phyloP scores from a whole-genome alignment of 2,329 filamentous ascomycete species.

The Colletotrichum orchidophilum region DNA sequence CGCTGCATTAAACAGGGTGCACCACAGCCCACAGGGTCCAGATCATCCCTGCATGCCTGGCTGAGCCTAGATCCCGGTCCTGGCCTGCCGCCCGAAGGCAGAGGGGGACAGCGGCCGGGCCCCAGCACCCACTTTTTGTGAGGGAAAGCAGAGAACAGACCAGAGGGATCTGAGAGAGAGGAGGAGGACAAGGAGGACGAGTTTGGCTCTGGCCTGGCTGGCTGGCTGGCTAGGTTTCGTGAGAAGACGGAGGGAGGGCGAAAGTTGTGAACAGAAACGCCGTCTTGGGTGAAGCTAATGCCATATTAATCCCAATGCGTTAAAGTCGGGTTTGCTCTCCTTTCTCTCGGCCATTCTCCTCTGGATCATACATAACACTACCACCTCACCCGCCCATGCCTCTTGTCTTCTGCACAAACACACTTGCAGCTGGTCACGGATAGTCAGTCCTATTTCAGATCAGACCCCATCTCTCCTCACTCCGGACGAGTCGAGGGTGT shows the following conservation, averaged over 20 bases:
- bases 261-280: neutral
- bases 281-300: neutral
- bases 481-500: neutral
- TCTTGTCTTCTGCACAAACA: neutral
- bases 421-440: neutral
- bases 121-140: neutral
- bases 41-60: slow-evolving; percentile 24
- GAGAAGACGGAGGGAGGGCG: neutral
- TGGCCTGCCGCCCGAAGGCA: slow-evolving; percentile 6
- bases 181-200: neutral
- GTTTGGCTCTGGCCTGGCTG: neutral
- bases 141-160: neutral
- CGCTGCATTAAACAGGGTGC: slow-evolving; percentile 1
- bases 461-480: neutral
- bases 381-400: neutral
- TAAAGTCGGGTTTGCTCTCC: neutral
- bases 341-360: neutral
- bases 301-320: neutral
- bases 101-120: neutral
- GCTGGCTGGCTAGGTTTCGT: neutral
- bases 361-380: slow-evolving; percentile 3
- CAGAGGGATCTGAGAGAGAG: neutral
- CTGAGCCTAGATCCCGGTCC: slow-evolving; percentile 21
- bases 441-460: neutral
- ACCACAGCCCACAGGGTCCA: slow-evolving; percentile 26